A percentile compares a stretch with the other conserved stretches of the same genome.
Evolutionary conservation across 768 basidiomycete species (phyloP).

Genomic region (Amanita jacksonii): DNA sequence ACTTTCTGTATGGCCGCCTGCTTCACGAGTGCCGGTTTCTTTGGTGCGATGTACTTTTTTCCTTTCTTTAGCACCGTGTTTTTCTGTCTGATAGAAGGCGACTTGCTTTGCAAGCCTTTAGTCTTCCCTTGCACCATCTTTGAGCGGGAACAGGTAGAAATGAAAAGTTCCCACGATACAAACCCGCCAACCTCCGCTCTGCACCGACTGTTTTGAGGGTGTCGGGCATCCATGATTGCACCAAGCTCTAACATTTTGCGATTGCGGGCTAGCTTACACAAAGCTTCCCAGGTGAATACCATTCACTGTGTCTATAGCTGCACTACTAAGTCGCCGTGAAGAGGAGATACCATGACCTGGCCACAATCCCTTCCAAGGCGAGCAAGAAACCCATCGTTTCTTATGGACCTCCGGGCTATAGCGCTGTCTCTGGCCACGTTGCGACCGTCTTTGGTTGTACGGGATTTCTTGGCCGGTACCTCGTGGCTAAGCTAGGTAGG

Average conservation of each 20-base stretch:
- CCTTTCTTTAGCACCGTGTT: constrained; percentile 75
- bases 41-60: constrained; percentile 67
- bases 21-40: constrained; percentile 65
- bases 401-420: constrained; percentile 74
- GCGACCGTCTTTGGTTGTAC: constrained; percentile 97
- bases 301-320: constrained; percentile 32
- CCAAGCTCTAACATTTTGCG: constrained; percentile 39
- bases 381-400: constrained; percentile 58
- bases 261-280: constrained; percentile 33
- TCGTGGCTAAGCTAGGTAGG: constrained; percentile 88
- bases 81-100: constrained; percentile 49
- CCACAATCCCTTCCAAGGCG: constrained; percentile 46
- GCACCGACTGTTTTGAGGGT: constrained; percentile 25
- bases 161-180: constrained; percentile 21
- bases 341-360: constrained; percentile 70
- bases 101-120: constrained; percentile 63
- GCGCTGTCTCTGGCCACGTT: constrained; percentile 81
- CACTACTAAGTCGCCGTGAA: constrained; percentile 19
- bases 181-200: constrained; percentile 29
- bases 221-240: constrained; percentile 31
- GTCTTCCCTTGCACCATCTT: constrained; percentile 79
- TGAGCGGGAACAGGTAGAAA: constrained; percentile 1
- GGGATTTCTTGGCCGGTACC: constrained; percentile 89
- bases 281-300: constrained; percentile 18
- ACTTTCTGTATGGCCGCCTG: constrained; percentile 77